Base-by-base conservation (phyloP, 1,284 basidiomycete species). In the Ganoderma sinense region DNA sequence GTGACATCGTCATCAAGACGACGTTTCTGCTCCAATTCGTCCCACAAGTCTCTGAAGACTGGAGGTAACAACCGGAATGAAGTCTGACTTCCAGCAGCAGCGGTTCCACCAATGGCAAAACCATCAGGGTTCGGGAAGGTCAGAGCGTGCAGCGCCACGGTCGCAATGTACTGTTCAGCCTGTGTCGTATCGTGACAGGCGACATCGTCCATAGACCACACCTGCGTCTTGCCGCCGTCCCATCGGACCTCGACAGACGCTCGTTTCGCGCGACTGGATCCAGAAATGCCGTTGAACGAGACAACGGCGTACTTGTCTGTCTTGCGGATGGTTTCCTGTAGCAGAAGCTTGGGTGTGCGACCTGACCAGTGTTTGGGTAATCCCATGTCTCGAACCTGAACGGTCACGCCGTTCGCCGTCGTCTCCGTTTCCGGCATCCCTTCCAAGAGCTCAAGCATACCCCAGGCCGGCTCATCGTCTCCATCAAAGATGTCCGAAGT, bases 141-240 rank as follows among this genome's bases (percentile, higher is more conserved):
- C 64, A 98, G 82, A 26, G 89, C 85, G 79, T 96, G 93, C 39
- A 99, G 84, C 0, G 96, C 97, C 33, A 97, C 82, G 2, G 94
- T 94, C 1, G 97, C 89, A 65, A 98, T 88, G 76, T 96, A 98
- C 76, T 99, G 93, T 77, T 97, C 95, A 4, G 97, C 96, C 77
- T 99, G 95, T 0, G 78, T 78, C 68, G 90, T 86, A 70, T 94
- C 89, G 56, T 89, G 84, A 78, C 97, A 98, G 4, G 94, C 97
- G 51, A 95, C 84, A 69, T 95, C 91, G 2, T 93, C 89, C 95
- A 99, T 98, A 20, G 80, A 80, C 91, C 94, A 97, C 62, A 91
- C 87, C 67, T 91, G 88, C 29, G 85, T 82, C 72, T 86, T 87
- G 41, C 84, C 86, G 18, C 87, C 87, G 61, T 88, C 85, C 94